A percentile compares a stretch with the other conserved stretches of the same genome.
Evolutionary conservation across 441 rosid genomes (phyloP).

Genomic region (Corymbia calophylla): DNA sequence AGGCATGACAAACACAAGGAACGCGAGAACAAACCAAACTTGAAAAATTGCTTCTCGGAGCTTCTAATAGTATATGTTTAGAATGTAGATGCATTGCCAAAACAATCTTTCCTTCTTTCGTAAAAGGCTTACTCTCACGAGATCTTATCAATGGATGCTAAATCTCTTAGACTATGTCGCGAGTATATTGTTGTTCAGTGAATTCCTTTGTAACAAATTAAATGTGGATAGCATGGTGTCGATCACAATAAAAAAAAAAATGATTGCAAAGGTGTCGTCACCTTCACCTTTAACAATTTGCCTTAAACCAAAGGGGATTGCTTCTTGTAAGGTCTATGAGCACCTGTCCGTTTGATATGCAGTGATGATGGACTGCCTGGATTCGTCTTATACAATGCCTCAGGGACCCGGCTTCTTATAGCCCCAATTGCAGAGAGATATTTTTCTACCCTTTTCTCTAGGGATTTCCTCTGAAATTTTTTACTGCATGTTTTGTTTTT

Average conservation of each 20-base stretch:
- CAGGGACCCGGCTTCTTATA: too few species aligned
- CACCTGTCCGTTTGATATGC: too few species aligned
- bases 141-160: neutral
- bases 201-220: neutral
- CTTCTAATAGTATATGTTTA: neutral
- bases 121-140: neutral
- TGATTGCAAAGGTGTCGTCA: too few species aligned
- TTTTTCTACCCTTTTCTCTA: too few species aligned
- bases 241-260: neutral
- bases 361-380: too few species aligned
- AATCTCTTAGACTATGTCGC: neutral
- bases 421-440: too few species aligned
- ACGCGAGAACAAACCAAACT: neutral
- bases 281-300: too few species aligned
- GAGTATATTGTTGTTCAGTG: neutral
- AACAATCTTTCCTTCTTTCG: neutral
- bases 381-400: too few species aligned
- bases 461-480: neutral
- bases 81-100: neutral
- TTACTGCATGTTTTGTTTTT: neutral
- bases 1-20: neutral
- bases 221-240: neutral
- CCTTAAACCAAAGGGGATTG: too few species aligned
- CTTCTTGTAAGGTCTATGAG: too few species aligned
- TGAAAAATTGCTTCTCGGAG: neutral